Evolutionary conservation across 768 basidiomycete genomes (phyloP).

Genomic region (Paxillus involutus): DNA sequence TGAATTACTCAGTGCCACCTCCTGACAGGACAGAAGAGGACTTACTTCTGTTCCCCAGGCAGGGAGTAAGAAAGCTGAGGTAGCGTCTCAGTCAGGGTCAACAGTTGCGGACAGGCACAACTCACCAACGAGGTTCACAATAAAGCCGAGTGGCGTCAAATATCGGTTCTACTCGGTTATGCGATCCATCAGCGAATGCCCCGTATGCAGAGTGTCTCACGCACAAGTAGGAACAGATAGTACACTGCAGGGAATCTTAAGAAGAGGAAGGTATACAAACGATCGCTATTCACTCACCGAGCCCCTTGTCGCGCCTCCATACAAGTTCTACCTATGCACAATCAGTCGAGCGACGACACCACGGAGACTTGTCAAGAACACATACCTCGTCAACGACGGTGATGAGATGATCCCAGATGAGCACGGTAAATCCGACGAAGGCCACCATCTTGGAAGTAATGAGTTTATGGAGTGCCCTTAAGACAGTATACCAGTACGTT

Average conservation of each 20-base stretch:
- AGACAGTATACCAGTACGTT: not conserved
- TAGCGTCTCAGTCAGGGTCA: not conserved
- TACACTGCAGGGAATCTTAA: constrained; percentile 21
- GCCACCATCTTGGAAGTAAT: constrained; percentile 44
- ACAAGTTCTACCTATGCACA: constrained; percentile 33
- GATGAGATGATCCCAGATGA: constrained; percentile 48
- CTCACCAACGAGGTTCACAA: constrained; percentile 48
- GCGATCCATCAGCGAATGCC: constrained; percentile 15
- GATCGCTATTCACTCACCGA: constrained; percentile 25
- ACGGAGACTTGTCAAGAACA: not conserved
- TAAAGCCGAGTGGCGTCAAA: constrained; percentile 60
- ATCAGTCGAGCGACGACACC: not conserved
- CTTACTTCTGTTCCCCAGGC: constrained; percentile 14
- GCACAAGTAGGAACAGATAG: constrained; percentile 39
- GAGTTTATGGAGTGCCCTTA: not conserved
- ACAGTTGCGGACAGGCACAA: not conserved
- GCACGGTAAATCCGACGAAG: constrained; percentile 47
- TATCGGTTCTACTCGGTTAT: constrained; percentile 54
- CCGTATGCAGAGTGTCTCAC: constrained; percentile 3
- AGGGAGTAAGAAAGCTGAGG: constrained; percentile 16
- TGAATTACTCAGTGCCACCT: not conserved
- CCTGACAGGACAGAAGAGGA: not conserved
- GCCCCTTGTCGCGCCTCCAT: constrained; percentile 37
- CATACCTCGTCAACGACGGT: constrained; percentile 39
- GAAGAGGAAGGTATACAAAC: not conserved